Percentiles rank a stretch among this genome's conserved stretches.
Conservation (phyloP, 1,139 yeast species). For the Yamadazyma friedrichii region DNA sequence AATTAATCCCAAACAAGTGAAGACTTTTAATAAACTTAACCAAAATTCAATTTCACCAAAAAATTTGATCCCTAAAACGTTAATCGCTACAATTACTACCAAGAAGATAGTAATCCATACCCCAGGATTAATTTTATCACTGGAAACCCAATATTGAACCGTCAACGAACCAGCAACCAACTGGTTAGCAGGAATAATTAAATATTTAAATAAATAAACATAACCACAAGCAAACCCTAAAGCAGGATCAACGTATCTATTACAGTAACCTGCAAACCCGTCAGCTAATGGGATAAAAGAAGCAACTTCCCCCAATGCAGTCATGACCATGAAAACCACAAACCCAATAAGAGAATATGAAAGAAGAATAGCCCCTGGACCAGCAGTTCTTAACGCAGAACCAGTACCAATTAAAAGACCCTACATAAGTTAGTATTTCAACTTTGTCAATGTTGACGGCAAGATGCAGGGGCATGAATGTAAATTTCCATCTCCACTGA, state of each 20-base stretch:
- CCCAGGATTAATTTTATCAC: constrained; percentile 51
- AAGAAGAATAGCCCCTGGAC: constrained; percentile 67
- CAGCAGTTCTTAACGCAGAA: constrained; percentile 59
- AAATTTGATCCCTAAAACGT: constrained; percentile 59
- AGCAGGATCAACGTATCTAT: constrained; percentile 66
- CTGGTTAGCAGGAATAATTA: constrained; percentile 65
- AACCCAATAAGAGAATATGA: constrained; percentile 62
- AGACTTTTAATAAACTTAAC: constrained; percentile 57
- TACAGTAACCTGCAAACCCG: constrained; percentile 71
- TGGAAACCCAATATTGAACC: constrained; percentile 58
- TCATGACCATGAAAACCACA: constrained; percentile 67
- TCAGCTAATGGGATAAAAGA: constrained; percentile 65
- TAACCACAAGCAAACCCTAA: constrained; percentile 77
- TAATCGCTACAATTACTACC: constrained; percentile 46
- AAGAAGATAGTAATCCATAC: constrained; percentile 58
- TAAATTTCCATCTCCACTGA: too few species aligned
- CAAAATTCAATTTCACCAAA: constrained; percentile 73
- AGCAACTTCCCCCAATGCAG: constrained; percentile 76
- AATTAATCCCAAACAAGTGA: constrained; percentile 57
- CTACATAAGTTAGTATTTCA: constrained; percentile 25
- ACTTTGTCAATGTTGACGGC: too few species aligned
- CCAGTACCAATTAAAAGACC: constrained; percentile 74
- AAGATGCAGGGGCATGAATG: constrained; percentile 28
- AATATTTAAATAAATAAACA: constrained; percentile 55
- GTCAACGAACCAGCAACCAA: constrained; percentile 60